Evolutionary conservation across 768 basidiomycete genomes (phyloP), one percentile per base, ranked within the genome.

Genomic region (Calocybe indica): DNA sequence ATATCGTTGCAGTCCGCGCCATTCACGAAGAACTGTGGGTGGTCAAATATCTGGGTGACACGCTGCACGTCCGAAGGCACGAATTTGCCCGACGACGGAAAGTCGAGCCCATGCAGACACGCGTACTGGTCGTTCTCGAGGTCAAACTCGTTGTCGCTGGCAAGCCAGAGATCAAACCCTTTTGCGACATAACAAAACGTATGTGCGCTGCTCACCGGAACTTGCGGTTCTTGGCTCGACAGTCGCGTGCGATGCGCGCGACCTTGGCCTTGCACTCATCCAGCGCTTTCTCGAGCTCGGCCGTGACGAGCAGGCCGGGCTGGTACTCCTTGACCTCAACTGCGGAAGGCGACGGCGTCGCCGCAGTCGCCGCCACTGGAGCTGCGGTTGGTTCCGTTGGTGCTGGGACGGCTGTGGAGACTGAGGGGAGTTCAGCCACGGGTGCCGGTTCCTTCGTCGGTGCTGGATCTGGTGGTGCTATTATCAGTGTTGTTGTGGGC

Each of bases 121-220:
- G 69, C 61, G 4, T 73, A 63, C 43, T 61, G 59, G 58, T 80
- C 78, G 33, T 75, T 75, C 58, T 78, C 76, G 9, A 82, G 61
- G 51, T 82, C 79, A 51, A 80, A 80, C 50, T 78, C 78, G 40
- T 74, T 63, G 53, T 81, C 79, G 45, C 78, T 81, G 50, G 38
- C 32, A 37, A 14, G 28, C 14, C 14, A 42, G 5, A 33, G 7
- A 33, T 33, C 14, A 54, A 52, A 1, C 57, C 49, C 5, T 55
- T 50, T 11, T 54, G 28, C 37, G 10, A 32, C 14, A 7, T 7
- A 47, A 15, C 4, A 2, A 30, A 28, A 5, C 34, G 28, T 8
- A 41, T n/a, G n/a, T 12, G 11, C 36, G 6, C n/a, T 7, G 49
- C 65, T 8, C 48, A 78, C 78, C 78, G 63, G 59, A 78, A 78